Evolutionary conservation across 495 filamentous ascomycete species (phyloP).

Genomic region (Penicillium diatomitis): DNA sequence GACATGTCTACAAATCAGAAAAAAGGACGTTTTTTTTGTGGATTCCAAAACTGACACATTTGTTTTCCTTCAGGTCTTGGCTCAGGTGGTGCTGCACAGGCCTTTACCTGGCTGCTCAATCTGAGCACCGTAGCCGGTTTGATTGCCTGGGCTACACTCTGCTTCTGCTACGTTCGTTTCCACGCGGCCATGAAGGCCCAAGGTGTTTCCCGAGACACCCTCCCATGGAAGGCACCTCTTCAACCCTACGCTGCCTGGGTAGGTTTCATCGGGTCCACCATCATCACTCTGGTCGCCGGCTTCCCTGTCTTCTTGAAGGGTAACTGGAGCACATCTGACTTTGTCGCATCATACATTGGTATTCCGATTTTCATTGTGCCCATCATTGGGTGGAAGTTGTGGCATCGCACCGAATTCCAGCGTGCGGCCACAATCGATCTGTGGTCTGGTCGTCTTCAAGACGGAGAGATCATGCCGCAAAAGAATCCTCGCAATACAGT

Average conservation of each 20-base stretch:
- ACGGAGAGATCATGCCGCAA: constrained; percentile 22
- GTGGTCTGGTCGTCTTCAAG: constrained; percentile 29
- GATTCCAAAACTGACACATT: background rate
- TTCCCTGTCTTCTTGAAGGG: constrained; percentile 32
- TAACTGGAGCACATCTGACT: constrained; percentile 33
- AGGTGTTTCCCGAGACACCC: constrained; percentile 42
- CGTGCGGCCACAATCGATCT: constrained; percentile 25
- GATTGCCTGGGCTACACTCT: constrained; percentile 54
- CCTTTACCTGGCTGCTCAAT: constrained; percentile 54
- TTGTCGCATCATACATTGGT: constrained; percentile 50
- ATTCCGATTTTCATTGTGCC: constrained; percentile 49
- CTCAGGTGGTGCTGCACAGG: constrained; percentile 27
- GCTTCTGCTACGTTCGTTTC: constrained; percentile 54
- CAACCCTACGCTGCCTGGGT: constrained; percentile 57
- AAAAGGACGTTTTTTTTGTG: background rate
- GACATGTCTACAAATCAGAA: background rate
- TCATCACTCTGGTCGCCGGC: constrained; percentile 33
- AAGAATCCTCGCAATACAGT: constrained; percentile 12
- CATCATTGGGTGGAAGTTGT: constrained; percentile 51
- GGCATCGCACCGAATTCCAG: constrained; percentile 39
- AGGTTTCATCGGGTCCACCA: constrained; percentile 46
- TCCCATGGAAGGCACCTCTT: constrained; percentile 49
- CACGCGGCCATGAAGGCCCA: constrained; percentile 49
- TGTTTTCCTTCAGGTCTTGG: constrained; percentile 22
- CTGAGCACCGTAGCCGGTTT: constrained; percentile 49